Base-by-base conservation (phyloP, 768 basidiomycete genomes). In the Aureoboletus auriporus region DNA sequence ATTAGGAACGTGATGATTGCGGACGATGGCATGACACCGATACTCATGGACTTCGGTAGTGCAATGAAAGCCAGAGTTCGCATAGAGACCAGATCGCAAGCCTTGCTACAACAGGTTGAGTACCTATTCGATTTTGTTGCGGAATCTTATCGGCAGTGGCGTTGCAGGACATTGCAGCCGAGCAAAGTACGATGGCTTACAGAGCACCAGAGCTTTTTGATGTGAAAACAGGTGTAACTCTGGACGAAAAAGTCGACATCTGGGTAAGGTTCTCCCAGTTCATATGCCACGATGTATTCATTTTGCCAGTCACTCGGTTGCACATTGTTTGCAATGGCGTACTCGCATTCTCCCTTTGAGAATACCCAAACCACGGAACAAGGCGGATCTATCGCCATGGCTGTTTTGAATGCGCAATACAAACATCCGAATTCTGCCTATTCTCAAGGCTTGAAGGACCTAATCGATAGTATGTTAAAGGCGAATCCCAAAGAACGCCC, bases 11-110 rank as follows among this genome's bases (percentile, higher is more conserved):
- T 99, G 49, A 99, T 99, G 95, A 79, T 98, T 49, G 80, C 93
- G 12, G 95, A 99, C 60, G 89, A 96, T 46, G 92, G 89, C 2
- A 41, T 57, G 30, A 74, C 78, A 8, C 89, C 96, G 1, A 89
- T 99, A 50, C 79, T 99, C 8, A 99, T 99, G 96, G 96, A 99
- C 68, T 93, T 99, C 67, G 96, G 96, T 16, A 96, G 93, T 54
- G 79, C 87, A 2, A 75, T 85, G 60, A 89, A 88, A 66, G 96
- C 96, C 5, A 76, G 94, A 28, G 81, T 98, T 49, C 75, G 72
- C 23, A 78, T 98, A 49, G 80, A 87, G 51, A 92, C 80, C 49
- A 79, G 96, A 23, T 84, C 85, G 23, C 86, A 93, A 64, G 96
- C 96, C 0, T 68, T 99, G 39, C 60, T 88, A 14, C 93, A 97